Conservation (phyloP, 306 rosid species). For the Acacia crassicarpa region DNA sequence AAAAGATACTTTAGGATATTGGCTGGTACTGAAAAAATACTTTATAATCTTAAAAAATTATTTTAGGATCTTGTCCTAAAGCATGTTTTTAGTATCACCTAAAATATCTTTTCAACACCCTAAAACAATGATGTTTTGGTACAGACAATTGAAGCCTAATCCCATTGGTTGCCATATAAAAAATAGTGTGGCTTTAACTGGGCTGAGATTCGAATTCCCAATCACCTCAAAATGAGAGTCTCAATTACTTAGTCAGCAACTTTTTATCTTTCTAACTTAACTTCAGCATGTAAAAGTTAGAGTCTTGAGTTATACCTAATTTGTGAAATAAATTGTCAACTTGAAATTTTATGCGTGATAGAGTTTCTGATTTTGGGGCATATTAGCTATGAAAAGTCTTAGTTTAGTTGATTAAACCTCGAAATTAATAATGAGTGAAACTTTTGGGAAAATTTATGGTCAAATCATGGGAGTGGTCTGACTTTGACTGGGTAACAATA, state of each 20-base stretch:
- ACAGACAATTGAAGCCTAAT: no score
- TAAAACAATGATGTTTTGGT: no score
- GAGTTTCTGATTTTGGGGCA: background rate
- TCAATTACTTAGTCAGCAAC: background rate
- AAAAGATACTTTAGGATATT: no score
- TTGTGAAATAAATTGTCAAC: background rate
- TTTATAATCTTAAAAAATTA: no score
- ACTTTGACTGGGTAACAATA: constrained; percentile 39
- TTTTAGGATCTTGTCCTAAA: no score
- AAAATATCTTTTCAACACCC: no score
- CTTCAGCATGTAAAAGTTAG: background rate
- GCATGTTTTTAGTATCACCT: no score
- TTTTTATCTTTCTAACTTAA: background rate
- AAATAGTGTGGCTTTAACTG: background rate
- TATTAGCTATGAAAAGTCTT: background rate
- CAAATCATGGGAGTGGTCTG: constrained; percentile 25
- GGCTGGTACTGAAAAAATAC: no score
- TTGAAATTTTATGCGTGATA: background rate
- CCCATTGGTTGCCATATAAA: no score
- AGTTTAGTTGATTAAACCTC: background rate
- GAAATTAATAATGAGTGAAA: background rate
- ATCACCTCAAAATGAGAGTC: background rate
- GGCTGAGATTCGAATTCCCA: background rate
- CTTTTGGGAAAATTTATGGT: constrained; percentile 7
- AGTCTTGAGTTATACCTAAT: background rate